Conservation (phyloP, 108 stramenopile species). For the Cyclotella kingstonii region DNA sequence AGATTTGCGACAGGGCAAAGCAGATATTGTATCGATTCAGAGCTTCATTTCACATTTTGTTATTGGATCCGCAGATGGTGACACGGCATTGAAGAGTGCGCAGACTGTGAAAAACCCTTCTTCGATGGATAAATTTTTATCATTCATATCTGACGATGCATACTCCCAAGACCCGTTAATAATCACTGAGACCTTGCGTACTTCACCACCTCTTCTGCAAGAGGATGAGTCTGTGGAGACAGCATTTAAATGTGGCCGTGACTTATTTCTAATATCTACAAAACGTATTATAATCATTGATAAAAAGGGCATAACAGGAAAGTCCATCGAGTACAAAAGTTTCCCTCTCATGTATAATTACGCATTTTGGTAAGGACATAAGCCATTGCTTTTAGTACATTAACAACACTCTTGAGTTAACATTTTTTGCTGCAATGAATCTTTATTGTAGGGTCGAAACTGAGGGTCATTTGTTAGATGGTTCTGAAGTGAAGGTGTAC, state of each 20-base stretch:
- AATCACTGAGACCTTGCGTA: too few relatives aligned
- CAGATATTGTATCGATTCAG: conserved; percentile 27
- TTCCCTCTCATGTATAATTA: conserved; percentile 52
- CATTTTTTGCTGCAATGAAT: not conserved
- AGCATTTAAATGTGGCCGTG: conserved; percentile 57
- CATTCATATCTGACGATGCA: too few relatives aligned
- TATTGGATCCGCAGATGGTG: too few relatives aligned
- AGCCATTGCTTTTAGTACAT: not conserved
- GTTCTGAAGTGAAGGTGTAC: conserved; percentile 45
- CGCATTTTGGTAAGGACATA: conserved; percentile 29
- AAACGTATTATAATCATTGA: conserved; percentile 57
- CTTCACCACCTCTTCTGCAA: conserved; percentile 53
- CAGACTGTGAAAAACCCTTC: too few relatives aligned
- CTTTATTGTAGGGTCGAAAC: conserved; percentile 50
- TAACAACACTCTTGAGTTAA: not conserved
- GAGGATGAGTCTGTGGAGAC: conserved; percentile 53
- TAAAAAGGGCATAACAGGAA: conserved; percentile 61
- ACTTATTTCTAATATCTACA: conserved; percentile 54
- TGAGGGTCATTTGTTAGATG: conserved; percentile 48
- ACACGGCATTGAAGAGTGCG: too few relatives aligned
- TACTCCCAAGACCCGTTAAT: too few relatives aligned
- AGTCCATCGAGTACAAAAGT: conserved; percentile 57
- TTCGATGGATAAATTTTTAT: too few relatives aligned
- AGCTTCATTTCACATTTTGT: too few relatives aligned
- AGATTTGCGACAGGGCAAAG: conserved; percentile 17